Base-by-base conservation (phyloP, 306 rosid genomes). In the Quercus agrifolia region DNA sequence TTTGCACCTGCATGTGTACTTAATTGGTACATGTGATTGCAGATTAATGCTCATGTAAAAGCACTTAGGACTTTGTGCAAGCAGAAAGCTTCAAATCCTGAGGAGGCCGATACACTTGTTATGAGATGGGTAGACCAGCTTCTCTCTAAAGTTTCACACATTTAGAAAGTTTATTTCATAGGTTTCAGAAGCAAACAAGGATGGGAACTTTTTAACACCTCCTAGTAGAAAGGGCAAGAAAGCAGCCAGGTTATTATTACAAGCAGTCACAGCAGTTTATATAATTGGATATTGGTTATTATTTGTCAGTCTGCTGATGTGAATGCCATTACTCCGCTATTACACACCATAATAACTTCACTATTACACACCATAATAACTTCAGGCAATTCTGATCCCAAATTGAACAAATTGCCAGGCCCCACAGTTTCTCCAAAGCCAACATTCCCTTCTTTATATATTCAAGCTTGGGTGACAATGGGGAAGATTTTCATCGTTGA, bases 401-500 rank as follows among this genome's bases (percentile, higher is more conserved):
- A 87, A 80, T 66, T 84, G 74, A 84, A 84, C 68, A 91, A 78
- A 71, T 78, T 92, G 61, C 87, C 91, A 0, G 89, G 89, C 57
- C 75, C 90, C 71, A 21, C 78, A 30, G 67, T 73, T 74, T 91
- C 91, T 84, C 81, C 88, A 56, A 88, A 79, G 81, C 85, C 79
- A 58, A 86, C 88, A 77, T 86, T 97, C 54, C 97, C 93, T 73
- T 91, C 97, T 75, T 83, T 94, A 49, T 94, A 88, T 75, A 83
- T 90, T 83, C 99, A 91, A 72, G 97, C 92, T 69, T 94, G 99
- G 99, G 71, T 94, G 77, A 79, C 95, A 84, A 85, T 94, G 91
- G 99, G 97, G 76, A 94, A 94, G 88, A 91, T 94, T 82, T 94
- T 97, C 86, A 94, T 94, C 71, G 92, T 97, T 78, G 97, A 94